These are phyloP conservation scores for Aspergillus hancockii DNA, from an alignment of 495 filamentous ascomycete species.

Conservation along the genomic window DNA sequence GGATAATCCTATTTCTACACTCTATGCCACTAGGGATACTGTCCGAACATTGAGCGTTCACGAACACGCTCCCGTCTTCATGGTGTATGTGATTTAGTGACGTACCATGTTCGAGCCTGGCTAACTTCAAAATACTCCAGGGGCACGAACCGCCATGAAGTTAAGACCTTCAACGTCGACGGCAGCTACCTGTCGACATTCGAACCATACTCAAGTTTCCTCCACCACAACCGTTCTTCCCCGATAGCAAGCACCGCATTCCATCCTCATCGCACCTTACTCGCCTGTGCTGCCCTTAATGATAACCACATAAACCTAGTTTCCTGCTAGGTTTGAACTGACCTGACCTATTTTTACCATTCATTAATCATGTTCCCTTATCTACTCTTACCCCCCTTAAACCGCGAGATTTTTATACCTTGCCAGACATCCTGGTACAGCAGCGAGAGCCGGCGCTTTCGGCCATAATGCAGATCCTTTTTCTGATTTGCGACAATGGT, in stretches of 20 bases:
- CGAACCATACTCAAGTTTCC: conserved; percentile 86
- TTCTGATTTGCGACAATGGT: not conserved
- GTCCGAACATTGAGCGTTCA: conserved; percentile 87
- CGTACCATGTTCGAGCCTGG: not conserved
- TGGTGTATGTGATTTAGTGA: conserved; percentile 65
- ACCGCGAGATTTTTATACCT: conserved; percentile 8
- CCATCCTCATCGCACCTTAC: conserved; percentile 91
- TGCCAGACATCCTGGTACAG: not conserved
- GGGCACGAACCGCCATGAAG: conserved; percentile 81
- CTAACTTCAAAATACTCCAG: conserved; percentile 40
- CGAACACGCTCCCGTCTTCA: conserved; percentile 96
- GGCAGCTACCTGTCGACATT: conserved; percentile 72
- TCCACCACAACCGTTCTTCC: conserved; percentile 71
- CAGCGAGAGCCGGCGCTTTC: not conserved
- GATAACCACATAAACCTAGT: conserved; percentile 51
- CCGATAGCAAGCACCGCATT: conserved; percentile 90
- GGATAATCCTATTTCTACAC: conserved; percentile 70
- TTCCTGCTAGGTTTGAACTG: conserved; percentile 36
- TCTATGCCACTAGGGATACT: conserved; percentile 74
- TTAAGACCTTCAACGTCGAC: conserved; percentile 90
- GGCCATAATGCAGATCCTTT: conserved; percentile 1
- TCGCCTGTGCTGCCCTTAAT: conserved; percentile 71
- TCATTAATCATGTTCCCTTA: conserved; percentile 3
- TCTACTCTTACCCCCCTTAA: not conserved
- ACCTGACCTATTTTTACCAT: not conserved